These are phyloP conservation scores for Hymenoscyphus fructigenus DNA, from an alignment of 2,329 filamentous ascomycete species.

Conservation along the genomic window DNA sequence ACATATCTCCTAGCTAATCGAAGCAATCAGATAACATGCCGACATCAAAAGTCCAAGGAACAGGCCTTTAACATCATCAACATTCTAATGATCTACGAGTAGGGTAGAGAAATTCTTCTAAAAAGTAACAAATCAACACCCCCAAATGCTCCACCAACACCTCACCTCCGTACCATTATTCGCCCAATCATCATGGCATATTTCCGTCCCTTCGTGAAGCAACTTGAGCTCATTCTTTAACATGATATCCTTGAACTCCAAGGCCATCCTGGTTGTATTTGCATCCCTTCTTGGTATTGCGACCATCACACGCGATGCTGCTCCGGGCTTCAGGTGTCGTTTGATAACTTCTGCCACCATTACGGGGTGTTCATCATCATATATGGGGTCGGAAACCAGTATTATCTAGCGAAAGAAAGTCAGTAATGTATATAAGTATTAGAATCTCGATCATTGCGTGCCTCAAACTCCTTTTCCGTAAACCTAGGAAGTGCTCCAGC, in stretches of 20 bases:
- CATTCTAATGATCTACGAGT: too few species aligned
- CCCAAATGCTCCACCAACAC: slow-evolving; percentile 17
- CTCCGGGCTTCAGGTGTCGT: slow-evolving; percentile 59
- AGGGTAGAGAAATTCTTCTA: too few species aligned
- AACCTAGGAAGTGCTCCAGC: slow-evolving; percentile 40
- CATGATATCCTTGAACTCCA: slow-evolving; percentile 64
- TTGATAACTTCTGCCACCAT: slow-evolving; percentile 65
- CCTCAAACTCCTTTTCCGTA: slow-evolving; percentile 36
- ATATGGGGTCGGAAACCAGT: slow-evolving; percentile 81
- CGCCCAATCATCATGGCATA: slow-evolving; percentile 68
- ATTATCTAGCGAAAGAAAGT: slow-evolving; percentile 54
- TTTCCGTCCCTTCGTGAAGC: slow-evolving; percentile 60
- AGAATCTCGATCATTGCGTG: background rate
- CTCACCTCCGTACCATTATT: slow-evolving; percentile 42
- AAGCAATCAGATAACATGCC: too few species aligned
- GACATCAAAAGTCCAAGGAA: too few species aligned
- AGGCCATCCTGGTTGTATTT: slow-evolving; percentile 61
- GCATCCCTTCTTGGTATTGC: slow-evolving; percentile 79
- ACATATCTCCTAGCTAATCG: too few species aligned
- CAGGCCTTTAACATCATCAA: too few species aligned
- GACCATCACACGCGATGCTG: slow-evolving; percentile 65
- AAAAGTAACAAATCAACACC: background rate
- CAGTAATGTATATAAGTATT: background rate
- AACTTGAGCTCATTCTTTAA: slow-evolving; percentile 49
- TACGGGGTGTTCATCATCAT: slow-evolving; percentile 76